phyloP scores from a whole-genome alignment of 768 basidiomycete genomes.

The Baorangia bicolor region DNA sequence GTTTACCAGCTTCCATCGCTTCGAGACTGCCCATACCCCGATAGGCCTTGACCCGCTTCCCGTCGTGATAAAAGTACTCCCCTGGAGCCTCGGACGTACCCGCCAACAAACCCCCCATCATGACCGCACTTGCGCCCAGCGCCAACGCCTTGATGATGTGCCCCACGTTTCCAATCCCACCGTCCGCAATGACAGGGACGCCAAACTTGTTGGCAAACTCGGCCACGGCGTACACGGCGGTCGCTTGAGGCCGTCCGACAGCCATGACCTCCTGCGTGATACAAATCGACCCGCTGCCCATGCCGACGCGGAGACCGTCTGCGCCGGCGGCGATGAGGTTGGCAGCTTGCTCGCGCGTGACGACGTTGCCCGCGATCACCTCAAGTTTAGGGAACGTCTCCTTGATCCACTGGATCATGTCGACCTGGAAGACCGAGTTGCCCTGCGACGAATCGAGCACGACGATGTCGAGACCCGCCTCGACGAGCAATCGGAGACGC shows the following conservation, averaged over 20 bases:
- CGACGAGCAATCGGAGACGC: slow-evolving; percentile 80
- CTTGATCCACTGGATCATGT: slow-evolving; percentile 96
- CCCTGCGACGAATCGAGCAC: slow-evolving; percentile 96
- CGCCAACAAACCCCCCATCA: slow-evolving; percentile 97
- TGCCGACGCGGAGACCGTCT: slow-evolving; percentile 92
- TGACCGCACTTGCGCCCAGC: slow-evolving; percentile 92
- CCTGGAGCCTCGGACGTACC: slow-evolving; percentile 97
- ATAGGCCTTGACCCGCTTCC: slow-evolving; percentile 98
- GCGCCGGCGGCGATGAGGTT: slow-evolving; percentile 91
- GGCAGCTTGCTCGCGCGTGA: slow-evolving; percentile 96
- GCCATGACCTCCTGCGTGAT: slow-evolving; percentile 99
- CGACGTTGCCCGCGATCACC: slow-evolving; percentile 96
- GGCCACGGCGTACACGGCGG: slow-evolving; percentile 94
- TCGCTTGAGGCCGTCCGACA: slow-evolving; percentile 95
- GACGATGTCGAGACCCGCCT: slow-evolving; percentile 94
- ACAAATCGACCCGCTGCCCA: slow-evolving; percentile 98
- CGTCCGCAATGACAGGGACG: slow-evolving; percentile 95
- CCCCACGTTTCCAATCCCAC: slow-evolving; percentile 92
- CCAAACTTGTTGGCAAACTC: slow-evolving; percentile 94
- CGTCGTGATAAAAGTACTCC: slow-evolving; percentile 99
- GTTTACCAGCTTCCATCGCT: slow-evolving; percentile 83
- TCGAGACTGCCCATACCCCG: slow-evolving; percentile 98
- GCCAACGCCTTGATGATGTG: slow-evolving; percentile 97
- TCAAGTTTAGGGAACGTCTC: slow-evolving; percentile 79
- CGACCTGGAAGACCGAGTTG: slow-evolving; percentile 89